Percentiles rank a stretch among this genome's conserved stretches.
These are phyloP conservation scores for Plasmodium knowlesi DNA, from an alignment of 169 alveolate genomes.

Conservation along the genomic window DNA sequence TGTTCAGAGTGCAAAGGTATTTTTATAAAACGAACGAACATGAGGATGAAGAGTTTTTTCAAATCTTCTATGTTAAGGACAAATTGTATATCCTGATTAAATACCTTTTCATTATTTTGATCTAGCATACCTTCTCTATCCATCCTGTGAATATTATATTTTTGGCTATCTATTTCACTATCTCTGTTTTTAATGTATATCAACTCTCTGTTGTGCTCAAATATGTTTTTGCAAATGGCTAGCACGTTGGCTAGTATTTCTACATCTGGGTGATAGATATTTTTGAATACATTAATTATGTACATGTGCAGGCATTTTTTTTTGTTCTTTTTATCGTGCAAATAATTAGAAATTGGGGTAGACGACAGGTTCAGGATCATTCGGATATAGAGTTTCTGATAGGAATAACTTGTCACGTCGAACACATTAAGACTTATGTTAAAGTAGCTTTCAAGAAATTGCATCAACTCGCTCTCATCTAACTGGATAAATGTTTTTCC, in stretches of 20 bases:
- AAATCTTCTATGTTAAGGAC: slow-evolving; percentile 8
- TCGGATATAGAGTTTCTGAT: slow-evolving; percentile 22
- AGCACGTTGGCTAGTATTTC: slow-evolving; percentile 23
- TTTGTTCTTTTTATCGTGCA: slow-evolving; percentile 60
- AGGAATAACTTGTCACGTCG: slow-evolving; percentile 18
- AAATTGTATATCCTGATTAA: background rate
- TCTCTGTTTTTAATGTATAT: slow-evolving; percentile 29
- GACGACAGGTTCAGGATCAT: slow-evolving; percentile 39
- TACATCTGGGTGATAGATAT: slow-evolving; percentile 42
- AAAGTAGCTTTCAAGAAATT: slow-evolving; percentile 31
- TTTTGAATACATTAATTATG: slow-evolving; percentile 28
- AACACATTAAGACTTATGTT: slow-evolving; percentile 30
- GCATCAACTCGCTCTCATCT: slow-evolving; percentile 38
- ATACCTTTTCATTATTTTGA: slow-evolving; percentile 5
- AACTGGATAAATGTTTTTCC: slow-evolving; percentile 46
- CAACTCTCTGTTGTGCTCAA: slow-evolving; percentile 43
- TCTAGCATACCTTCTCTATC: slow-evolving; percentile 29
- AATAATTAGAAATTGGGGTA: slow-evolving; percentile 37
- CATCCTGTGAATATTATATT: slow-evolving; percentile 6
- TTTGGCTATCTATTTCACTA: background rate
- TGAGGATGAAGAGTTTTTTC: slow-evolving; percentile 18
- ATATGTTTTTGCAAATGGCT: slow-evolving; percentile 68
- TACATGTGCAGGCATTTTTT: slow-evolving; percentile 24
- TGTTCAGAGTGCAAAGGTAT: slow-evolving; percentile 11
- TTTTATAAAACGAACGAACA: slow-evolving; percentile 21